Evolutionary conservation across 345 rosid species (phyloP).

Genomic region (Mallotus nudiflorus): DNA sequence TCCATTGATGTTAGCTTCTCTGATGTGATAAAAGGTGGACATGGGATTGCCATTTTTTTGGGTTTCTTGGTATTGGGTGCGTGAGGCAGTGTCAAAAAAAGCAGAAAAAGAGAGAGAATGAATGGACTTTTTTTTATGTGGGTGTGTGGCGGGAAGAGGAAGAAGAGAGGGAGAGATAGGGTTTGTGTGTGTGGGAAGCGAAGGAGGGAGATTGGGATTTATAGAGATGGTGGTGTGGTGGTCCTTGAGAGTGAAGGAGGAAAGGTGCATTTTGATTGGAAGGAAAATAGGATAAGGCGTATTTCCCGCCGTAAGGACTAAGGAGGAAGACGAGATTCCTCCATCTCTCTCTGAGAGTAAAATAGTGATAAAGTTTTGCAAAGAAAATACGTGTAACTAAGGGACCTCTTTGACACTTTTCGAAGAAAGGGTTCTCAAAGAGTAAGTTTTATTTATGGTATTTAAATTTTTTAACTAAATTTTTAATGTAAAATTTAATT

Average conservation of each 20-base stretch:
- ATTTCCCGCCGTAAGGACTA: no score
- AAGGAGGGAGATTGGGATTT: not conserved
- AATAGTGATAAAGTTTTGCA: no score
- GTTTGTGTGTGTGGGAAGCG: not conserved
- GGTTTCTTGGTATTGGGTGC: not conserved
- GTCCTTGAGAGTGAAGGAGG: not conserved
- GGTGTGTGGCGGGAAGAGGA: slow-evolving; percentile 1
- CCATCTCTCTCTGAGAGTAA: no score
- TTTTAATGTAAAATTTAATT: no score
- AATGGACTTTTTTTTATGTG: not conserved
- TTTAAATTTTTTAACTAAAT: no score
- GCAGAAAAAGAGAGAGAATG: no score
- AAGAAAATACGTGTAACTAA: no score
- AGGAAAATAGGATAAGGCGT: not conserved
- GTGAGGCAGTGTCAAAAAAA: not conserved
- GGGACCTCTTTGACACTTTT: no score
- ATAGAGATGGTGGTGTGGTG: not conserved
- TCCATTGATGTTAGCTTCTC: slow-evolving; percentile 20
- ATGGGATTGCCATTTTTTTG: slow-evolving; percentile 17
- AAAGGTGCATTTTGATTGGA: not conserved
- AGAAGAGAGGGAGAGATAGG: not conserved
- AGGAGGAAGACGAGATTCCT: not conserved
- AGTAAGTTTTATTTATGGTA: no score
- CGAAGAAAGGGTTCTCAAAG: no score
- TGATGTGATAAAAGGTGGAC: slow-evolving; percentile 18